Conservation (phyloP, 1,139 yeast species). For the Nakaseomyces nivariensis region DNA sequence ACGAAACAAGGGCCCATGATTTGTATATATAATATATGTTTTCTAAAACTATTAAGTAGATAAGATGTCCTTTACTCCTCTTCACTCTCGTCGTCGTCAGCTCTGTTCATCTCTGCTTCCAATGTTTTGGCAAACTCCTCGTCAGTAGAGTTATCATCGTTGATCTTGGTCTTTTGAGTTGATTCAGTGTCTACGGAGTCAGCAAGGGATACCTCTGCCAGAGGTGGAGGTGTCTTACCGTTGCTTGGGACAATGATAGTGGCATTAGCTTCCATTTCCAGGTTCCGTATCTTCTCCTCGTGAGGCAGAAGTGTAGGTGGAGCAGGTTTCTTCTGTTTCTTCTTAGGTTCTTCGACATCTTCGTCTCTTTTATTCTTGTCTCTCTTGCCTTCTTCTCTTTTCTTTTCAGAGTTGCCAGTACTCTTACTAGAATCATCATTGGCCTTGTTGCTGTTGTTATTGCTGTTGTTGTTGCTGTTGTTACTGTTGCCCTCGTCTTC, state of each 20-base stretch:
- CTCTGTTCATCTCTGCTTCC: conserved; percentile 26
- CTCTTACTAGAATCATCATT: conserved; percentile 5
- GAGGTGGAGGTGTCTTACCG: conserved; percentile 3
- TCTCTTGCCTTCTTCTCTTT: conserved; percentile 11
- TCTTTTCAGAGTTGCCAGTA: conserved; percentile 6
- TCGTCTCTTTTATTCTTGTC: conserved; percentile 9
- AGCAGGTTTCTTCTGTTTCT: conserved; percentile 21
- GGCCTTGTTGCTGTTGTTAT: conserved; percentile 13
- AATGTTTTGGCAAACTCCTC: conserved; percentile 27
- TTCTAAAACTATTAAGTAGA: not conserved
- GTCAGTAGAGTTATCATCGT: conserved; percentile 22
- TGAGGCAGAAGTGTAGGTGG: conserved; percentile 26
- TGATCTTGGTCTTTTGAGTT: conserved; percentile 3
- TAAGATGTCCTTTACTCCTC: conserved; percentile 13
- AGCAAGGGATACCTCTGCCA: not conserved
- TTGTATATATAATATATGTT: not conserved
- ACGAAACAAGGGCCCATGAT: no score
- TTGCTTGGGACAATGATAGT: conserved; percentile 22
- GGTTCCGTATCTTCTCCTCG: conserved; percentile 22
- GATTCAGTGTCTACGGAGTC: conserved; percentile 5
- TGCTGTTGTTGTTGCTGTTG: conserved; percentile 4
- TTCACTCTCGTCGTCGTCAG: conserved; percentile 23
- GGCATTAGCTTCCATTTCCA: conserved; percentile 24
- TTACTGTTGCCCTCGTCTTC: conserved; percentile 6
- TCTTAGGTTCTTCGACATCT: conserved; percentile 10